Evolutionary conservation across 2,329 filamentous ascomycete genomes (phyloP).

Genomic region (Epichloe hybrida): DNA sequence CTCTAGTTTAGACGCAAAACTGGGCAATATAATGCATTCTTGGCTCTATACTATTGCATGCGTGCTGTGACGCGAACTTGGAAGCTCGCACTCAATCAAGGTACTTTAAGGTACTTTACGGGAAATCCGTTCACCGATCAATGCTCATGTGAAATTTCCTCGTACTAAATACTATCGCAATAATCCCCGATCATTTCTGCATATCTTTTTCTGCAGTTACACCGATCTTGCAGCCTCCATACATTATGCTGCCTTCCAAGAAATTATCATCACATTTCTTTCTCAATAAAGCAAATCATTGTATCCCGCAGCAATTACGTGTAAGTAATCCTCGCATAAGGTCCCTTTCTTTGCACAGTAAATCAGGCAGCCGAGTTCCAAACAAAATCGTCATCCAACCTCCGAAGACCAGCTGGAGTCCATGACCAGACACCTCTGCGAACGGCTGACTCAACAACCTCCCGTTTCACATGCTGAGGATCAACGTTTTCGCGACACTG

Average conservation of each 20-base stretch:
- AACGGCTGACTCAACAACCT: constrained; percentile 18
- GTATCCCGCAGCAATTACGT: constrained; percentile 14
- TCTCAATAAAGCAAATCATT: constrained; percentile 15
- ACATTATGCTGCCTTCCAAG: constrained; percentile 21
- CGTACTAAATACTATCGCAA: constrained; percentile 9
- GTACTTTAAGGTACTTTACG: neutral
- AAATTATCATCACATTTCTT: constrained; percentile 16
- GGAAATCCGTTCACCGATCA: neutral
- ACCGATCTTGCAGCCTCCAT: constrained; percentile 15
- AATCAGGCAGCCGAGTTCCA: constrained; percentile 18
- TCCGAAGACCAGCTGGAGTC: constrained; percentile 18
- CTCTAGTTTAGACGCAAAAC: neutral
- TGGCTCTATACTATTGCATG: neutral
- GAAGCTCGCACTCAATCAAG: neutral
- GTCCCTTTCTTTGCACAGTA: constrained; percentile 7
- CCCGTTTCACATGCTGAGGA: constrained; percentile 17
- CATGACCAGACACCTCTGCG: constrained; percentile 22
- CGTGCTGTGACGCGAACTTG: neutral
- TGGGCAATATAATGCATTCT: neutral
- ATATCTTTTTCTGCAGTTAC: constrained; percentile 17
- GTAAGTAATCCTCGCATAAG: constrained; percentile 10
- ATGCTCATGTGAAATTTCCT: constrained; percentile 4
- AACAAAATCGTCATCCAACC: constrained; percentile 19
- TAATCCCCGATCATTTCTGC: constrained; percentile 9
- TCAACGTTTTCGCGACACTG: constrained; percentile 18